Percentiles rank a stretch among this genome's conserved stretches.
Evolutionary conservation across 2,329 filamentous ascomycete genomes (phyloP).

Genomic region (Aspergillus brunneoviolaceus): DNA sequence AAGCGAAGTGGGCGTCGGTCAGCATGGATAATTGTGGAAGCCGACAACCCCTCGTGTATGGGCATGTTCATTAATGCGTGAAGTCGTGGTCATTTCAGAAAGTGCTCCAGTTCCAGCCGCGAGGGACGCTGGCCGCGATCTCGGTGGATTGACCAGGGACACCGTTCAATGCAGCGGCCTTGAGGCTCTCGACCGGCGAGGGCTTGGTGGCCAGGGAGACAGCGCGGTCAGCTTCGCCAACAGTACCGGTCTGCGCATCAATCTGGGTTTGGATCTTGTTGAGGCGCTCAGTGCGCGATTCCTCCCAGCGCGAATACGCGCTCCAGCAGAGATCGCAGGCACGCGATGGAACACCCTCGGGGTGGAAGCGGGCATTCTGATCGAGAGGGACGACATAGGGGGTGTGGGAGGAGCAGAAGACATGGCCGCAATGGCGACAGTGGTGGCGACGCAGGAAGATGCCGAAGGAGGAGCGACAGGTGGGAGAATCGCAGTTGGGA

Average conservation of each 20-base stretch:
- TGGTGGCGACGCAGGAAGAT: conserved; percentile 65
- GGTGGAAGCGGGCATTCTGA: conserved; percentile 64
- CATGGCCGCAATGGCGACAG: conserved; percentile 65
- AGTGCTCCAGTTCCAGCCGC: conserved; percentile 63
- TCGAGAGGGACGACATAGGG: conserved; percentile 59
- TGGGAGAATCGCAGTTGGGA: conserved; percentile 56
- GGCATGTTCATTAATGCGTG: conserved; percentile 7
- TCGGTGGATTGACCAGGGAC: conserved; percentile 37
- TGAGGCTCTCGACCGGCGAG: conserved; percentile 24
- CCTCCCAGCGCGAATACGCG: conserved; percentile 59
- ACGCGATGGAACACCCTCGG: conserved; percentile 54
- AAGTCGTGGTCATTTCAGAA: conserved; percentile 44
- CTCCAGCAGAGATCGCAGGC: conserved; percentile 62
- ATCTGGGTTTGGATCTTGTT: conserved; percentile 51
- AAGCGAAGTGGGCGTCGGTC: background rate
- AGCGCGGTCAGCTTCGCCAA: conserved; percentile 19
- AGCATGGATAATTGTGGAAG: conserved; percentile 6
- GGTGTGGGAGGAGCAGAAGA: conserved; percentile 63
- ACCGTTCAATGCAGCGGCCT: conserved; percentile 19
- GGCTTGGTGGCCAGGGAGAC: conserved; percentile 24
- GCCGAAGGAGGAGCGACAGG: conserved; percentile 59
- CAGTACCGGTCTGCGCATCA: conserved; percentile 27
- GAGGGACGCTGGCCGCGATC: conserved; percentile 56
- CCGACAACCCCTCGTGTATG: background rate
- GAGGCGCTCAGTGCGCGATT: conserved; percentile 47